Base-by-base conservation (phyloP, 2,329 filamentous ascomycete species). In the Amesomyces nigricolor region DNA sequence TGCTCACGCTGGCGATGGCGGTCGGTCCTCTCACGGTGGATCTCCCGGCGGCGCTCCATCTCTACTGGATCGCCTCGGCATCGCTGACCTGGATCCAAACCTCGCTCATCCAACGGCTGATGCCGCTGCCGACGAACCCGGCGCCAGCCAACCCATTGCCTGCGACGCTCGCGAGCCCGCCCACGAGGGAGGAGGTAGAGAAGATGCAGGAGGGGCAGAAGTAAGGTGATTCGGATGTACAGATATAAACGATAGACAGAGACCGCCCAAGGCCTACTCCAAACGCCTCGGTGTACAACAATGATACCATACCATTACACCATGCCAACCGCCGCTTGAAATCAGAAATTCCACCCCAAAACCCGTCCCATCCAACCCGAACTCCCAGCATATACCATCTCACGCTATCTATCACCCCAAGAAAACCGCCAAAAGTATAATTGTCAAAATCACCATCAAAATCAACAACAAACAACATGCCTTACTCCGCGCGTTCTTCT, bases 401-500 rank as follows among this genome's bases (percentile, higher is more conserved):
- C 10, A 13, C 58, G 5, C 37, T 26, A 26, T 37, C 14, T 53
- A 47, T 75, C 67, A 95, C 56, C 88, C 87, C 64, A 96, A 69
- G 50, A 91, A 84, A 51, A 92, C 88, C 13, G 94, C 95, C 63
- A 99, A 74, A 57, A 99, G 78, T 44, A 99, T 86, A 63, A 99
- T 90, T 3, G 90, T 87, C 65, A 97, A 71, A 57, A 99, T 94
- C 47, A 99, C 82, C 1, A 88, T 86, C 66, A 99, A 71, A 58
- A 99, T 92, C 49, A 99, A 73, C 66, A 99, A 73, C 68, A 99
- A 74, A 70, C 91, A 96, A 70, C 92, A 99, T 40, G 89, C 89
- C 78, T 95, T 96, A 73, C 90, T 94, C 62, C 95, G 82, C 29
- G 94, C 94, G 59, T 90, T 91, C 80, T 91, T 96, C 77, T 99